Evolutionary conservation across 164 flowering plant species (phyloP), one percentile per base, ranked within the genome.

Genomic region (Umbellularia californica): DNA sequence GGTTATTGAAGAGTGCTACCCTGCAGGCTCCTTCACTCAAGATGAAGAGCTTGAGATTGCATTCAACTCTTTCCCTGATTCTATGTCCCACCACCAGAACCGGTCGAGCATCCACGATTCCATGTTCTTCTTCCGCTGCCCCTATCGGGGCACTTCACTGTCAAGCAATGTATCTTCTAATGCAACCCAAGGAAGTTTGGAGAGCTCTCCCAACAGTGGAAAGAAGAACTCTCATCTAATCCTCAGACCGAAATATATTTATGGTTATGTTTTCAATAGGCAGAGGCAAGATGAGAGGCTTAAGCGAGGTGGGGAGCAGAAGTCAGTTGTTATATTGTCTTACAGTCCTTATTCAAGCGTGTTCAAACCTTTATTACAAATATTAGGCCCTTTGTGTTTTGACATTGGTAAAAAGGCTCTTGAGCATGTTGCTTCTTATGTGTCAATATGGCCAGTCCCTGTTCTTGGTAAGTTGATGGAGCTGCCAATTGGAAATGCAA

Each of bases 201-300:
- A 68, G 17, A 17, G 2, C 65, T 74, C 83, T 63, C 78, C 79
- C 5, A 78, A 64, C 4, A 2, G 27, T 70, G 41, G 75, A 47
- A 64, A 65, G 24, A 47, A 41, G 69, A 47, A 47, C 15, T 35
- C 75, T 14, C 58, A 9, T 33, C n/a, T 15, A 3, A 20, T 67
- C 71, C 60, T 55, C 69, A 71, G 77, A 30, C 63, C 87, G 6
- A 80, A 74, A 63, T 91, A 84, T 75, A 72, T 96, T 80, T 96
- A 96, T 78, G 99, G 99, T 10, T 96, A 85, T 82, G 99, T 96
- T 7, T 96, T 96, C 69, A 96, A 96, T 76, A 88, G 99, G 81
- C 97, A 96, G 84, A 89, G 98, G 76, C 99, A 96, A 75, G 99
- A 96, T 77, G 97, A 94, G 83, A 88, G 94, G 88, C 82, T 96